Conservation (phyloP, 495 filamentous ascomycete genomes). For the Lasiosphaeriaceae sp. region DNA sequence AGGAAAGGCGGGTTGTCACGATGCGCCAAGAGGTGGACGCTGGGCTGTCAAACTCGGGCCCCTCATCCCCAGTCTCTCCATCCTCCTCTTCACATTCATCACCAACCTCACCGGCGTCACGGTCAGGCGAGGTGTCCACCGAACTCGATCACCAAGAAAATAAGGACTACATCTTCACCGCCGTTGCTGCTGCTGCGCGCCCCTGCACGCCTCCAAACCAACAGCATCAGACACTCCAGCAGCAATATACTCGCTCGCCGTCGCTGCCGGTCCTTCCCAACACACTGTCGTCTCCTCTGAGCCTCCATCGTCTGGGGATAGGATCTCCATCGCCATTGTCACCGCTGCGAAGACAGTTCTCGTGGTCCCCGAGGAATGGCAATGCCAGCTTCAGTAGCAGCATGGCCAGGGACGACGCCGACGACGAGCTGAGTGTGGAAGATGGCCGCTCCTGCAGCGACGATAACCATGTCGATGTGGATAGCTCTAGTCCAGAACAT, state of each 20-base stretch:
- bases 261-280: conserved; percentile 4
- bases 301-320: conserved; percentile 31
- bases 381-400: neutral
- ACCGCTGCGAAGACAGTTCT: conserved; percentile 25
- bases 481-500: neutral
- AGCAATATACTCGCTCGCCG: conserved; percentile 3
- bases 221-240: neutral
- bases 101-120: neutral
- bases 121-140: neutral
- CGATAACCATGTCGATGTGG: neutral
- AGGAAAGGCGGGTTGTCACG: too few relatives aligned
- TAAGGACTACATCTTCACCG: too few relatives aligned
- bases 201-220: neutral
- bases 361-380: conserved; percentile 11
- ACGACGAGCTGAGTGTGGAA: conserved; percentile 9
- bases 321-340: conserved; percentile 29
- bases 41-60: neutral
- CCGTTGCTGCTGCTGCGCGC: neutral
- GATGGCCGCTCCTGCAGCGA: neutral
- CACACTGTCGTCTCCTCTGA: conserved; percentile 8
- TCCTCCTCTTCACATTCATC: neutral
- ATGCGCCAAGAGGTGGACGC: too few relatives aligned
- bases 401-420: conserved; percentile 2
- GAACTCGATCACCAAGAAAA: neutral
- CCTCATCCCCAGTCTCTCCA: neutral